A percentile compares a stretch with the other conserved stretches of the same genome.
phyloP scores from a whole-genome alignment of 148 eudicot species.

The Heliamphora exappendiculata region DNA sequence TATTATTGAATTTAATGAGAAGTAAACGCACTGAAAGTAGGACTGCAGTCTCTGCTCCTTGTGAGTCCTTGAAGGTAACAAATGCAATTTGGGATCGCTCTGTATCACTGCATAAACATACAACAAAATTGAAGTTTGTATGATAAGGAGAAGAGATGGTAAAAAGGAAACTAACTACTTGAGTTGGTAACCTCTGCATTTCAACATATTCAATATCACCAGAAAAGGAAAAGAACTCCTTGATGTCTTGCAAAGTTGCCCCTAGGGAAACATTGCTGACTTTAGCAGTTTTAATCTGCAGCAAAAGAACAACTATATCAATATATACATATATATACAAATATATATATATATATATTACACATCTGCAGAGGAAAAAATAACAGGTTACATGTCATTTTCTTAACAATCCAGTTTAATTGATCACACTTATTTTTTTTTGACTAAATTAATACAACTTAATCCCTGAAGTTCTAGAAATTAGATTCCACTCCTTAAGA shows the following conservation, averaged over 20 bases:
- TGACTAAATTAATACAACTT: too few relatives aligned
- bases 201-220: constrained; percentile 83
- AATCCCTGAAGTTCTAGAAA: too few relatives aligned
- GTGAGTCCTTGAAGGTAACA: constrained; percentile 85
- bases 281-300: constrained; percentile 64
- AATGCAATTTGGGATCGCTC: constrained; percentile 64
- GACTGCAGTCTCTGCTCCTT: constrained; percentile 90
- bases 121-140: constrained; percentile 5
- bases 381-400: background rate
- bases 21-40: constrained; percentile 63
- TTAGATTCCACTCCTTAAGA: too few relatives aligned
- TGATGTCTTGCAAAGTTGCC: constrained; percentile 68
- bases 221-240: constrained; percentile 91
- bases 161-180: background rate
- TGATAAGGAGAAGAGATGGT: constrained; percentile 3
- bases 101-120: constrained; percentile 45
- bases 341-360: background rate
- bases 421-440: background rate
- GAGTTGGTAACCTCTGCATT: constrained; percentile 49
- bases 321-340: background rate
- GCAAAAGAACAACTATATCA: constrained; percentile 1
- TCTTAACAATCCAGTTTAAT: background rate
- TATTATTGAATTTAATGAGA: background rate
- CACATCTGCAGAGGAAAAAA: background rate
- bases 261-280: constrained; percentile 75